A percentile compares a stretch with the other conserved stretches of the same genome.
Evolutionary conservation across 257 asterid genomes (phyloP).

Genomic region (Ballota nigra): DNA sequence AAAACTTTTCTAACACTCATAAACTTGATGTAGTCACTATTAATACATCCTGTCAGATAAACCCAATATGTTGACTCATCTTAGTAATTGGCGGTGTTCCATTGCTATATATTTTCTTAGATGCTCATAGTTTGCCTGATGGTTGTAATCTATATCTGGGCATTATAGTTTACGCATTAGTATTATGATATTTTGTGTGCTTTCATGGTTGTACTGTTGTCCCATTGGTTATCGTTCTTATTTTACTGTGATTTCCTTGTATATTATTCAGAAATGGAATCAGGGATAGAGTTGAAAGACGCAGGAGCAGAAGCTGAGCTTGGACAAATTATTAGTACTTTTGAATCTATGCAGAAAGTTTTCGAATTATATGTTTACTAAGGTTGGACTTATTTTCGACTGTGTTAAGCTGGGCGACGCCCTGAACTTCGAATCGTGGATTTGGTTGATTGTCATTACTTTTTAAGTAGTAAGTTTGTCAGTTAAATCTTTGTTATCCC

Average conservation of each 20-base stretch:
- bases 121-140: too few relatives aligned
- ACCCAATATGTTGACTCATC: neutral
- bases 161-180: too few relatives aligned
- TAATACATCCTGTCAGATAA: neutral
- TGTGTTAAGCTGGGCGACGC: slow-evolving; percentile 64
- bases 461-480: slow-evolving; percentile 56
- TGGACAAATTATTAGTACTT: slow-evolving; percentile 17
- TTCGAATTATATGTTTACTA: slow-evolving; percentile 52
- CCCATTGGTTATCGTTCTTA: slow-evolving; percentile 7
- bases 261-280: slow-evolving; percentile 64
- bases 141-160: too few relatives aligned
- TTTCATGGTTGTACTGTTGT: neutral
- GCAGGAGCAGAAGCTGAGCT: slow-evolving; percentile 92
- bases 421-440: slow-evolving; percentile 71
- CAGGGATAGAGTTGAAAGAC: slow-evolving; percentile 47
- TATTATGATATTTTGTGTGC: too few relatives aligned
- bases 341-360: slow-evolving; percentile 31
- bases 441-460: slow-evolving; percentile 73
- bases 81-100: neutral
- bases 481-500: slow-evolving; percentile 26
- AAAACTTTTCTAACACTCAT: neutral
- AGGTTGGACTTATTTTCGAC: slow-evolving; percentile 62
- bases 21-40: neutral
- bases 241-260: neutral
- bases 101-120: too few relatives aligned